Evolutionary conservation across 192 early-diverging fungal genomes (phyloP), one percentile per base, ranked within the genome.

Genomic region (Spizellomyces sp.): DNA sequence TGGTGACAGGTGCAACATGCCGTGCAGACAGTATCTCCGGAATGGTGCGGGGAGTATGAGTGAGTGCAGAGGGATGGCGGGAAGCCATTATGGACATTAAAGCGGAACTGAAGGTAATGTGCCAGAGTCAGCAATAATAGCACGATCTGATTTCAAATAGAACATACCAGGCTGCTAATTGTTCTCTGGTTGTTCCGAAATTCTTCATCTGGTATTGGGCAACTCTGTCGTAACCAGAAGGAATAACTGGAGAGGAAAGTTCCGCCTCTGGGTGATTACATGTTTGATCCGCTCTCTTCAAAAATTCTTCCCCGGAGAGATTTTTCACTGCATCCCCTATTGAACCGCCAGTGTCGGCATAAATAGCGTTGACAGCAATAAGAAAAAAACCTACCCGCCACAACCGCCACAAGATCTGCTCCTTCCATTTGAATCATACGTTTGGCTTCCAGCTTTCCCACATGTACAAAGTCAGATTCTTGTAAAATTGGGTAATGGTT

Each of bases 51-150:
- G 80, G 77, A 41, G 6, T 56, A 10, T 54, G 12, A 9, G 80
- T 82, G 10, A 82, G 62, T 4, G 80, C 80, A 36, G 48, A 54
- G 10, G 80, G 80, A 62, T 82, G 80, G 9, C 77, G 36, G 12
- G 72, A 70, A 47, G 80, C 80, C 80, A 82, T 82, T 45, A 79
- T 62, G 21, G 77, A 79, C 72, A 75, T 75, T n/a, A 79, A 62
- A 6, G 77, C 69, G 0, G 77, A 79, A 41, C 64, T 66, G 64
- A 36, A 41, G n/a, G 54, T 7, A 56, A 56, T 19, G 22, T 22
- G 54, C 7, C 54, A n/a, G 54, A 7, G 54, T 56, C 7, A 56
- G 54, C 54, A 19, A 5, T 22, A n/a, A 19, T 68, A 68, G 21
- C 15, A 6, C 41, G 6, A 8, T 9, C 4, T 57, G 0, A 41